These are phyloP conservation scores for Comarum palustre DNA, from an alignment of 306 rosid genomes.

Conservation along the genomic window DNA sequence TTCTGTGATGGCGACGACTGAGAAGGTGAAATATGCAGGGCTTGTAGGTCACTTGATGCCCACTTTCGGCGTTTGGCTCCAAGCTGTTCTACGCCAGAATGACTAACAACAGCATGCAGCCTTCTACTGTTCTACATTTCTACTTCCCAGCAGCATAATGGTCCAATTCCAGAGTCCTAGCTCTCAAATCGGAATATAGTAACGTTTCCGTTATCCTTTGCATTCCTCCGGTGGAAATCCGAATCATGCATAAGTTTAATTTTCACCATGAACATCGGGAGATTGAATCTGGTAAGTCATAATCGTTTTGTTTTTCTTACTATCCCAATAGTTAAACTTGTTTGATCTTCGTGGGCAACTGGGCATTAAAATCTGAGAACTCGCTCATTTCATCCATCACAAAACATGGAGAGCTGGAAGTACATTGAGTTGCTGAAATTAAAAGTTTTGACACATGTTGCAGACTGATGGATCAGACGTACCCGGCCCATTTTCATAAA, in stretches of 20 bases:
- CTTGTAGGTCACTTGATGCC: slow-evolving; percentile 11
- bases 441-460: not conserved
- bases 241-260: not conserved
- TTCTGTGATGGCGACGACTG: slow-evolving; percentile 5
- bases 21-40: not conserved
- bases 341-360: not conserved
- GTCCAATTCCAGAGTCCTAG: not conserved
- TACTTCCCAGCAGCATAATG: not conserved
- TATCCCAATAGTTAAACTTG: too few species aligned
- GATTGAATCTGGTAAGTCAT: not conserved
- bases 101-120: not conserved
- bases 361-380: not conserved
- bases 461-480: not conserved
- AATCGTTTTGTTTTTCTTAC: not conserved
- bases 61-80: not conserved
- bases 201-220: not conserved
- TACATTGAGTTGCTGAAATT: slow-evolving; percentile 5
- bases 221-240: not conserved
- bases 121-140: not conserved
- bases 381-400: not conserved
- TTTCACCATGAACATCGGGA: not conserved
- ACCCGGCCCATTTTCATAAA: not conserved
- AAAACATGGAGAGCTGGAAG: not conserved
- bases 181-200: not conserved
- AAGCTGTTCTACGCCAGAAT: not conserved